Percentiles rank a stretch among this genome's conserved stretches.
These are phyloP conservation scores for Xylaria flabelliformis DNA, from an alignment of 495 filamentous ascomycete species.

Conservation along the genomic window DNA sequence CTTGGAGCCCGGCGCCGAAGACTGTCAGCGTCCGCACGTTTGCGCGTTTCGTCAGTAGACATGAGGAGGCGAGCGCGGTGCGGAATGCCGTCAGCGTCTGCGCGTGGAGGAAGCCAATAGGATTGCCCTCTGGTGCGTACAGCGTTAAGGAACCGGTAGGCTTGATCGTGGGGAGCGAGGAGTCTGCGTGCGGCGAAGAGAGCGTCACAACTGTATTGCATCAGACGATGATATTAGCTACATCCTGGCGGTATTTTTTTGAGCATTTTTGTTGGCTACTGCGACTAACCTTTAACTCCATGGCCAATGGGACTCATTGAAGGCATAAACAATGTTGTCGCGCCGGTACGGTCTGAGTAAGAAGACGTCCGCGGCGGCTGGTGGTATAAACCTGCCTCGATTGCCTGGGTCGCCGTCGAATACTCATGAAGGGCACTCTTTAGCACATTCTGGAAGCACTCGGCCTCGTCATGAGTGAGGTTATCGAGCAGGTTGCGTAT, in stretches of 20 bases:
- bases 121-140: conserved; percentile 66
- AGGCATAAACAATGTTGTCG: conserved; percentile 93
- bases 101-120: conserved; percentile 82
- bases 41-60: conserved; percentile 73
- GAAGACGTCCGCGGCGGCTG: conserved; percentile 81
- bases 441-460: conserved; percentile 69
- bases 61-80: conserved; percentile 81
- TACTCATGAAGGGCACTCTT: conserved; percentile 80
- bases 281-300: conserved; percentile 55
- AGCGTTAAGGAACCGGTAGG: conserved; percentile 83
- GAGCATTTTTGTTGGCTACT: background rate
- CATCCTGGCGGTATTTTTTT: background rate
- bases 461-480: conserved; percentile 71
- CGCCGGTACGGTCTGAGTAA: conserved; percentile 66
- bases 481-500: conserved; percentile 73
- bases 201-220: conserved; percentile 45
- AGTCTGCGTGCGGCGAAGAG: conserved; percentile 36
- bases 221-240: conserved; percentile 15
- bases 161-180: conserved; percentile 53
- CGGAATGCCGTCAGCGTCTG: conserved; percentile 90
- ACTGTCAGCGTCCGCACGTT: conserved; percentile 75
- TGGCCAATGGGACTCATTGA: conserved; percentile 59
- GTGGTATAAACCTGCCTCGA: conserved; percentile 55
- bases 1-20: conserved; percentile 91
- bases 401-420: conserved; percentile 68